Evolutionary conservation across 129 eudicot species (phyloP), one percentile per base, ranked within the genome.

Genomic region (Centaurea solstitialis): DNA sequence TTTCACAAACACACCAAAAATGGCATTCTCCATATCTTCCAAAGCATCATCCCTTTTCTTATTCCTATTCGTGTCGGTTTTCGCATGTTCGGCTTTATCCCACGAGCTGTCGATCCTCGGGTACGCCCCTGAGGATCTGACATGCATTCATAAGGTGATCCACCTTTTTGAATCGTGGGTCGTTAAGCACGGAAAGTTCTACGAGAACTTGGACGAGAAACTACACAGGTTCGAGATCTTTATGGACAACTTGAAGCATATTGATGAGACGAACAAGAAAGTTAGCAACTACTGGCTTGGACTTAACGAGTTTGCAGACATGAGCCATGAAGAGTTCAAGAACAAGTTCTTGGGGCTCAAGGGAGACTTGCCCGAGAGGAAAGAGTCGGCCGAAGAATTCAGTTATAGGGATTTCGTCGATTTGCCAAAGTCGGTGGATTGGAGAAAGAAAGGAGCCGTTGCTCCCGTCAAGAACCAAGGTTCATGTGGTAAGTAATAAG

Each of bases 401-500:
- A 80, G 79, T 43, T 87, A 95, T 70, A 78, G 85, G 26, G 89
- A 92, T 82, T 82, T 92, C 20, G 85, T 83, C 22, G 86, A 78
- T 73, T 73, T 94, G 70, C 99, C 99, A 3, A 92, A 89, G 68
- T 95, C 98, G 5, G 92, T 95, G 10, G 99, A 92, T 78, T 95
- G 99, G 99, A 95, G 98, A 73, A 88, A 92, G 88, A 95, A 92
- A 85, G 99, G 99, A 24, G 99, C 98, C 2, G 98, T 95, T 24
- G 81, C 97, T 10, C 89, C 77, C 13, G 88, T 95, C 67, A 95
- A 95, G 90, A 95, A 95, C 91, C 99, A 95, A 84, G 99, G 99
- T 12, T 78, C 87, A 69, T 95, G 99, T 45, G 98, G 99, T 94
- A 83, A 45, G 98, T 85, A 65, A 98, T 94, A 83, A 45, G 98